Evolutionary conservation across 2,329 filamentous ascomycete species (phyloP).

Genomic region (Aspergillus felis): DNA sequence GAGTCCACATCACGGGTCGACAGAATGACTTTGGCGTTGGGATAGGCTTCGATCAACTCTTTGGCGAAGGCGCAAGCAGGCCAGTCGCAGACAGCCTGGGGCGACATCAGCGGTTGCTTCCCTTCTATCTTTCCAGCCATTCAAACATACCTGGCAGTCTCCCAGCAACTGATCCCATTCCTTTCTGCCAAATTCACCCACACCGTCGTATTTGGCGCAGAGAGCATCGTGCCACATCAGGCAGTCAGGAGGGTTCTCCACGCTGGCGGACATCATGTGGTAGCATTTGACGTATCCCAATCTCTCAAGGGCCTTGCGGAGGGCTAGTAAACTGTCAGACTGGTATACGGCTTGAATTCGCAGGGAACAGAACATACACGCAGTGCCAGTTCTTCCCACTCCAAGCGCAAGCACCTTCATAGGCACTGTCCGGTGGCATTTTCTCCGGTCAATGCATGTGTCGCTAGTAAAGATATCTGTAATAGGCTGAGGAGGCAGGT

Average conservation of each 20-base stretch:
- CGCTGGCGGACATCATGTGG: conserved; percentile 68
- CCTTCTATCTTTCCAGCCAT: background rate
- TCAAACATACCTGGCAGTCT: conserved; percentile 47
- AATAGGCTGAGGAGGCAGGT: conserved; percentile 37
- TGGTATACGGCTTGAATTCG: background rate
- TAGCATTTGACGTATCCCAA: conserved; percentile 67
- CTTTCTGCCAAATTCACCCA: conserved; percentile 60
- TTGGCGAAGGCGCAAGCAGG: conserved; percentile 64
- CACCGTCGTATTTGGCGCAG: conserved; percentile 57
- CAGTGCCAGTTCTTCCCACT: conserved; percentile 66
- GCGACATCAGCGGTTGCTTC: background rate
- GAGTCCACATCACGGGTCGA: conserved; percentile 64
- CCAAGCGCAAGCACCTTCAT: conserved; percentile 71
- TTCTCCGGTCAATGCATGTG: conserved; percentile 63
- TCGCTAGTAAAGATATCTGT: conserved; percentile 56
- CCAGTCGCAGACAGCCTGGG: conserved; percentile 63
- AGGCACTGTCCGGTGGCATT: conserved; percentile 63
- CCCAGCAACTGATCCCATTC: conserved; percentile 68
- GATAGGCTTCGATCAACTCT: conserved; percentile 68
- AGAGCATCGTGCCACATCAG: conserved; percentile 69
- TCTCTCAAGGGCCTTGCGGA: conserved; percentile 62
- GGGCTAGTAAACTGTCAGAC: conserved; percentile 41
- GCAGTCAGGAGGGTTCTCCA: conserved; percentile 65
- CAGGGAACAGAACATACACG: conserved; percentile 49
- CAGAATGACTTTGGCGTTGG: conserved; percentile 67